Conservation (phyloP, 192 early-diverging fungal genomes). For the Backusella sp. region DNA sequence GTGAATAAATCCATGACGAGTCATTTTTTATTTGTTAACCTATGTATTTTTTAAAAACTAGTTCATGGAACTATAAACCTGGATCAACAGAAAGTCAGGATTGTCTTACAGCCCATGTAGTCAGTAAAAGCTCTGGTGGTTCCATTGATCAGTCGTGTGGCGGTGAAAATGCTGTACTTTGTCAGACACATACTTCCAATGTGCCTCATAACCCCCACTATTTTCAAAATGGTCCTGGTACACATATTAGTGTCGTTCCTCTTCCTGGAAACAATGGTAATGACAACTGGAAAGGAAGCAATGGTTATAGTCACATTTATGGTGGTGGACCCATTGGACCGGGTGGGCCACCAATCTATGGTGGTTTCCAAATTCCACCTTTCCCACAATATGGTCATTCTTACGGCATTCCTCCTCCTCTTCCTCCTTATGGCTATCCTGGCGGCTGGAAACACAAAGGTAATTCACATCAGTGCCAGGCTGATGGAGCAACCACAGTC, state of each 20-base stretch:
- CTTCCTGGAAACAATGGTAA: neutral
- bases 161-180: neutral
- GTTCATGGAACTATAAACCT: conserved; percentile 5
- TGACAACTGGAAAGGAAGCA: neutral
- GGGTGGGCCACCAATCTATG: neutral
- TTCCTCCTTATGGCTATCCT: neutral
- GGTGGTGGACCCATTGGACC: neutral
- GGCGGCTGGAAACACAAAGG: neutral
- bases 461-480: neutral
- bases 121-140: neutral
- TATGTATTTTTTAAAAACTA: neutral
- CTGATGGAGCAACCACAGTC: neutral
- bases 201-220: neutral
- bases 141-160: neutral
- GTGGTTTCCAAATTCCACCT: neutral
- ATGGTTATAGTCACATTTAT: neutral
- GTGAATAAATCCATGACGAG: neutral
- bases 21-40: neutral
- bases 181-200: neutral
- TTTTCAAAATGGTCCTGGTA: neutral
- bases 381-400: neutral
- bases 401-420: neutral
- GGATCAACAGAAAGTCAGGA: neutral
- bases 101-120: neutral
- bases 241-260: neutral